phyloP scores from a whole-genome alignment of 768 basidiomycete genomes.

The Lepiota venenata region DNA sequence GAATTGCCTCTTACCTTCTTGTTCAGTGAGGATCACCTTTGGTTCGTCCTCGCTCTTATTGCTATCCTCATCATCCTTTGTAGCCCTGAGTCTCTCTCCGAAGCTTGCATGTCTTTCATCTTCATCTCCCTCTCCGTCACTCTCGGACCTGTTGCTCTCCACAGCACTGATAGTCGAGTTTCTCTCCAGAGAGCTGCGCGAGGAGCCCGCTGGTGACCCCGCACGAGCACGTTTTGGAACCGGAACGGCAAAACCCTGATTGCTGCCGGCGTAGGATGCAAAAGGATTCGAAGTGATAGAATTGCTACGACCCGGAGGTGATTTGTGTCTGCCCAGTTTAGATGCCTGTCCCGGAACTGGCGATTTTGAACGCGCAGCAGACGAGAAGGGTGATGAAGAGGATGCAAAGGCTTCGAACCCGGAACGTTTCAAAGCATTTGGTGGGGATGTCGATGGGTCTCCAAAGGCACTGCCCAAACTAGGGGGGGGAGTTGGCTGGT shows the following conservation, averaged over 20 bases:
- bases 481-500: slow-evolving; percentile 15
- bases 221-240: slow-evolving; percentile 53
- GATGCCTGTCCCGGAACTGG: slow-evolving; percentile 43
- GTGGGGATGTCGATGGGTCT: slow-evolving; percentile 13
- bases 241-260: slow-evolving; percentile 49
- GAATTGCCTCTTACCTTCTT: slow-evolving; percentile 50
- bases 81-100: slow-evolving; percentile 64
- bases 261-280: slow-evolving; percentile 53
- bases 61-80: slow-evolving; percentile 53
- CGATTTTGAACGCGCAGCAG: slow-evolving; percentile 45
- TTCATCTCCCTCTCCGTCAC: slow-evolving; percentile 45
- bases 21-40: slow-evolving; percentile 56
- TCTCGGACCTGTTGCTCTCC: slow-evolving; percentile 28
- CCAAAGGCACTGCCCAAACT: slow-evolving; percentile 1
- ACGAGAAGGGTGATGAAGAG: slow-evolving; percentile 26
- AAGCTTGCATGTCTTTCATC: slow-evolving; percentile 44
- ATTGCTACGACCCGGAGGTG: slow-evolving; percentile 47
- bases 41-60: slow-evolving; percentile 45
- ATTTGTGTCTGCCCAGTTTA: slow-evolving; percentile 46
- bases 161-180: slow-evolving; percentile 13
- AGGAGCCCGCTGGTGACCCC: slow-evolving; percentile 43
- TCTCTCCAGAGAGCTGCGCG: slow-evolving; percentile 42
- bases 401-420: slow-evolving; percentile 32
- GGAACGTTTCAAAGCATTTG: slow-evolving; percentile 28
- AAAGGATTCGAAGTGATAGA: slow-evolving; percentile 49